Evolutionary conservation across 2,329 filamentous ascomycete genomes (phyloP).

Genomic region (Hansfordia pulvinata): DNA sequence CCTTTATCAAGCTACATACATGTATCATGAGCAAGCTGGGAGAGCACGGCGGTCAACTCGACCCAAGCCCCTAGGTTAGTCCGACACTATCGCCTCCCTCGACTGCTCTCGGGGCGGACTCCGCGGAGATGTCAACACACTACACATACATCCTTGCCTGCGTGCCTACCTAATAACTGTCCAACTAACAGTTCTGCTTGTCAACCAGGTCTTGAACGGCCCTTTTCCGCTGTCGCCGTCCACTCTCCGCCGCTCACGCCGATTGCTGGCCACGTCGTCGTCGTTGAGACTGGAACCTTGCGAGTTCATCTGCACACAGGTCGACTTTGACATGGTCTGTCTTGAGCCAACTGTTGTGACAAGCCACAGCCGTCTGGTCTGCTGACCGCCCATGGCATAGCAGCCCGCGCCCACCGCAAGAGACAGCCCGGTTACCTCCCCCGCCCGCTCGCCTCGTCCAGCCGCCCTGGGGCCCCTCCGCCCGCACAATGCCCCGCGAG

Average conservation of each 20-base stretch:
- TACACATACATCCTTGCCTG: constrained; percentile 11
- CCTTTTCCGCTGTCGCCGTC: constrained; percentile 4
- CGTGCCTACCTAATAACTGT: no score
- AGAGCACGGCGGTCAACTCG: no score
- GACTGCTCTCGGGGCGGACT: no score
- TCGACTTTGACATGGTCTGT: constrained; percentile 19
- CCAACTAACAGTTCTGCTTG: no score
- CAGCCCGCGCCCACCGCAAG: constrained; percentile 30
- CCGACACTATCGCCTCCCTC: no score
- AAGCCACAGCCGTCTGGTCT: constrained; percentile 38
- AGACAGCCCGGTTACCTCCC: constrained; percentile 31
- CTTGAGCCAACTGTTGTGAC: constrained; percentile 11
- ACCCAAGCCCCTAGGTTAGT: no score
- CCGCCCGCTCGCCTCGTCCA: constrained; percentile 23
- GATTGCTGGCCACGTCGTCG: no score
- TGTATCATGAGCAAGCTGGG: no score
- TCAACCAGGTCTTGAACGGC: constrained; percentile 8
- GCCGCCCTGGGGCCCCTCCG: constrained; percentile 7
- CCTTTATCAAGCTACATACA: no score
- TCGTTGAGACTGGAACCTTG: no score
- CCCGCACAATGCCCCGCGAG: constrained; percentile 8
- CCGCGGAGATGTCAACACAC: constrained; percentile 15
- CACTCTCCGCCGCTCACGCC: no score
- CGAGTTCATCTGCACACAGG: no score
- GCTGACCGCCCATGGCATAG: constrained; percentile 60